Percentiles rank a stretch among this genome's conserved stretches.
Evolutionary conservation across 2,329 filamentous ascomycete genomes (phyloP).

Genomic region (Diaporthe sp.): DNA sequence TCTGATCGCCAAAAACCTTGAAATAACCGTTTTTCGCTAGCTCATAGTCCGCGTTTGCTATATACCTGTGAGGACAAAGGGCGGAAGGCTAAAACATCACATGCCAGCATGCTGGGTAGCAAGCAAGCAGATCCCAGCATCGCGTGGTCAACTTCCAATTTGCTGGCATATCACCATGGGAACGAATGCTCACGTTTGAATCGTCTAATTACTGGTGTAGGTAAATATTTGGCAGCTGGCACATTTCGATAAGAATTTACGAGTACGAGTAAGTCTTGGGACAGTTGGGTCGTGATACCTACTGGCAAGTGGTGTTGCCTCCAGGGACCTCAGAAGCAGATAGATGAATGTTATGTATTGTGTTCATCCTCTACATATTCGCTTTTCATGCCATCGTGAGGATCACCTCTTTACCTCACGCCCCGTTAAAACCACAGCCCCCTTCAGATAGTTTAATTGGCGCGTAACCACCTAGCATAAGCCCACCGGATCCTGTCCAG

Average conservation of each 20-base stretch:
- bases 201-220: not conserved
- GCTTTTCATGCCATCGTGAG: not conserved
- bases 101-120: not conserved
- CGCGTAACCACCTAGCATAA: slow-evolving; percentile 80
- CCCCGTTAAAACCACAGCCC: not conserved
- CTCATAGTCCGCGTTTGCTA: not conserved
- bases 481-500: slow-evolving; percentile 90
- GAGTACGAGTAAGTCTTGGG: not conserved
- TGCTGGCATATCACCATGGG: not conserved
- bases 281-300: not conserved
- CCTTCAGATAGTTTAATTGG: slow-evolving; percentile 13
- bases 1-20: slow-evolving; percentile 7
- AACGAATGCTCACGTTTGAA: not conserved
- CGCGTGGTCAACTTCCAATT: not conserved
- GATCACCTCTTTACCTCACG: not conserved
- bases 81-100: not conserved
- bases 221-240: not conserved
- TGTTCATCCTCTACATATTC: not conserved
- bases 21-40: slow-evolving; percentile 2
- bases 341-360: slow-evolving; percentile 4
- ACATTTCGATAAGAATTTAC: not conserved
- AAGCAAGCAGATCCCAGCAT: slow-evolving; percentile 8
- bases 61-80: not conserved
- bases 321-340: not conserved
- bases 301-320: not conserved